Evolutionary conservation across 768 basidiomycete species (phyloP).

Genomic region (Suillus discolor): DNA sequence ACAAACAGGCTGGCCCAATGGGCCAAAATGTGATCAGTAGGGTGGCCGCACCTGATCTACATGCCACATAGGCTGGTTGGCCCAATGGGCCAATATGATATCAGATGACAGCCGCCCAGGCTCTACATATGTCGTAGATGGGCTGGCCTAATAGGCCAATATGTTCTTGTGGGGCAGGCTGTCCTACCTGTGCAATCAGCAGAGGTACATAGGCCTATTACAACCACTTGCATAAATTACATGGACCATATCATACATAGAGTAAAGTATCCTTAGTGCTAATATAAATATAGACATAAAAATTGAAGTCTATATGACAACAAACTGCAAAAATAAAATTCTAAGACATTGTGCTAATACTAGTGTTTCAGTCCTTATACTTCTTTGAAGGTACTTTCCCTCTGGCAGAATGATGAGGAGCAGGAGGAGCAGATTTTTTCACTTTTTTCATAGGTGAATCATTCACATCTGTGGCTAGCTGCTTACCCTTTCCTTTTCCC

Average conservation of each 20-base stretch:
- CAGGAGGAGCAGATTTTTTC: background rate
- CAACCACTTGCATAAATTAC: too few species aligned
- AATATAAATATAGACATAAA: background rate
- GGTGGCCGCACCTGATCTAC: too few species aligned
- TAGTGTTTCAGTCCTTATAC: background rate
- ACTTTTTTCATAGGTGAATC: background rate
- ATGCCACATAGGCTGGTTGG: background rate
- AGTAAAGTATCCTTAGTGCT: too few species aligned
- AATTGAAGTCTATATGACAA: background rate
- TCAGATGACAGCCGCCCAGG: background rate
- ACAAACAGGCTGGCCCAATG: too few species aligned
- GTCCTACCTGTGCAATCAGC: too few species aligned
- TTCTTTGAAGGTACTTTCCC: background rate
- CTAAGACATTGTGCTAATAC: background rate
- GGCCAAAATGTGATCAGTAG: too few species aligned
- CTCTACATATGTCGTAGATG: accelerated
- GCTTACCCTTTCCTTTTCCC: background rate
- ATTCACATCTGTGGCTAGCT: background rate
- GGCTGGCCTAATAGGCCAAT: background rate
- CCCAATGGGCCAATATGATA: background rate
- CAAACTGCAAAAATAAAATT: background rate
- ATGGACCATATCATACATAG: too few species aligned
- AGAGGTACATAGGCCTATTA: too few species aligned
- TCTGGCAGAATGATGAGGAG: background rate
- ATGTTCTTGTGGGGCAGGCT: too few species aligned